phyloP scores from a whole-genome alignment of 2,329 filamentous ascomycete genomes.

The Aureobasidium zeae region DNA sequence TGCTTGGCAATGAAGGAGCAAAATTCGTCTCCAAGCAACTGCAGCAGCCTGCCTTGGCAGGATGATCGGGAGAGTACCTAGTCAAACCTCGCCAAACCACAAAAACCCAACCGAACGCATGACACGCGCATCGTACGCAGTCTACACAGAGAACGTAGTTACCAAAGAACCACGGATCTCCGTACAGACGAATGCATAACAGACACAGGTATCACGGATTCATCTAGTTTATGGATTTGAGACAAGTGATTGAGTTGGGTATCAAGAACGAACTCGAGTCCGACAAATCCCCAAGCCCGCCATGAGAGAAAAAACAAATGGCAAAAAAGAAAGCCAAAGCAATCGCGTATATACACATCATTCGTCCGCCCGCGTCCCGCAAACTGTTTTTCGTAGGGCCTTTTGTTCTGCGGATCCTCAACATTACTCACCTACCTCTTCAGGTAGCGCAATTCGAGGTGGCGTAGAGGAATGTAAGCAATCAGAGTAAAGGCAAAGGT shows the following conservation, averaged over 20 bases:
- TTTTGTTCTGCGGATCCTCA: background rate
- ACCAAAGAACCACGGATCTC: slow-evolving; percentile 7
- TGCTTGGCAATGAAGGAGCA: too few relatives aligned
- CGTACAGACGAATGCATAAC: slow-evolving; percentile 3
- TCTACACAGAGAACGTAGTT: slow-evolving; percentile 11
- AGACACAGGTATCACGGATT: slow-evolving; percentile 2
- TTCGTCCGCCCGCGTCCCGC: slow-evolving; percentile 4
- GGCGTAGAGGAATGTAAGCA: slow-evolving; percentile 40
- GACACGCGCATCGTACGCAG: slow-evolving; percentile 9
- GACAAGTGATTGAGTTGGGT: slow-evolving; percentile 13
- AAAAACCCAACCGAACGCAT: slow-evolving; percentile 8
- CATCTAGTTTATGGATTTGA: background rate
- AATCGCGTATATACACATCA: slow-evolving; percentile 12
- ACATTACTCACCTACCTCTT: slow-evolving; percentile 24
- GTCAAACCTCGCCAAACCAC: slow-evolving; percentile 1
- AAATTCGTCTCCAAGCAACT: too few relatives aligned
- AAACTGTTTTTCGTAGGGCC: background rate
- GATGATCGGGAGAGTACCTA: background rate
- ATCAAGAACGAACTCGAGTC: slow-evolving; percentile 7
- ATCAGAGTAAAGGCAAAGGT: slow-evolving; percentile 42
- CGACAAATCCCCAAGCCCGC: background rate
- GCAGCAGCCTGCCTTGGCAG: too few relatives aligned
- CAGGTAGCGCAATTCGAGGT: slow-evolving; percentile 40
- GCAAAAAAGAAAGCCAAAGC: slow-evolving; percentile 1
- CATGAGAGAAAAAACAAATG: slow-evolving; percentile 9